These are phyloP conservation scores for Hemisphaericaspora subhashii DNA, from an alignment of 1,139 yeast genomes.

Conservation along the genomic window DNA sequence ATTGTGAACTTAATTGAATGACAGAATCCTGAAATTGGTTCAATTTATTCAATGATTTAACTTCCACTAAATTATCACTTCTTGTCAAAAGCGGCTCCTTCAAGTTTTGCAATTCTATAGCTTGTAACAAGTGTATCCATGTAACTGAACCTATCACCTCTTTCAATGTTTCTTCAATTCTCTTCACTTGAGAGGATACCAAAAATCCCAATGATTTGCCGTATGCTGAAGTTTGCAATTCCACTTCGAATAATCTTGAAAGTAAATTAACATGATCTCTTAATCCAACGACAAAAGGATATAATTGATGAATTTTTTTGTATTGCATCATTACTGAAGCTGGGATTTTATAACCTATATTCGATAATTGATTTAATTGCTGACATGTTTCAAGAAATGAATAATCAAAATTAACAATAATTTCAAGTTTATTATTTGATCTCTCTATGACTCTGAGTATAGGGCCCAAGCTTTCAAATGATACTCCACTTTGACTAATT, in stretches of 20 bases:
- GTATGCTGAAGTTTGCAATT: conserved; percentile 18
- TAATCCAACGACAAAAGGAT: conserved; percentile 60
- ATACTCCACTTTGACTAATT: conserved; percentile 5
- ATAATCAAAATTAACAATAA: conserved; percentile 53
- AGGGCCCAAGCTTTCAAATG: conserved; percentile 14
- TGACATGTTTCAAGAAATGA: conserved; percentile 45
- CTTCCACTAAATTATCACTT: conserved; percentile 34
- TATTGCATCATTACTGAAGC: conserved; percentile 28
- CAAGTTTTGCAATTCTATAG: conserved; percentile 39
- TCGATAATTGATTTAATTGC: conserved; percentile 53
- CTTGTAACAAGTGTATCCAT: conserved; percentile 60
- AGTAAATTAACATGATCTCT: conserved; percentile 40
- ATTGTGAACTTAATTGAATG: conserved; percentile 27
- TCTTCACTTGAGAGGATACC: conserved; percentile 36
- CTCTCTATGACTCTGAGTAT: conserved; percentile 13
- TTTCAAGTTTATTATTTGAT: conserved; percentile 12
- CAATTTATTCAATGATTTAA: conserved; percentile 39
- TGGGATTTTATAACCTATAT: conserved; percentile 64
- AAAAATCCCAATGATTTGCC: conserved; percentile 45
- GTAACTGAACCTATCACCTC: conserved; percentile 32
- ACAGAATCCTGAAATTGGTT: conserved; percentile 39
- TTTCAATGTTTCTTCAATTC: conserved; percentile 25
- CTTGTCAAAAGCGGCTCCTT: conserved; percentile 12
- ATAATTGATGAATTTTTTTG: conserved; percentile 47
- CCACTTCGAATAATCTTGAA: conserved; percentile 27